phyloP scores from a whole-genome alignment of 2,329 filamentous ascomycete species.

The Raffaelea albimanens region DNA sequence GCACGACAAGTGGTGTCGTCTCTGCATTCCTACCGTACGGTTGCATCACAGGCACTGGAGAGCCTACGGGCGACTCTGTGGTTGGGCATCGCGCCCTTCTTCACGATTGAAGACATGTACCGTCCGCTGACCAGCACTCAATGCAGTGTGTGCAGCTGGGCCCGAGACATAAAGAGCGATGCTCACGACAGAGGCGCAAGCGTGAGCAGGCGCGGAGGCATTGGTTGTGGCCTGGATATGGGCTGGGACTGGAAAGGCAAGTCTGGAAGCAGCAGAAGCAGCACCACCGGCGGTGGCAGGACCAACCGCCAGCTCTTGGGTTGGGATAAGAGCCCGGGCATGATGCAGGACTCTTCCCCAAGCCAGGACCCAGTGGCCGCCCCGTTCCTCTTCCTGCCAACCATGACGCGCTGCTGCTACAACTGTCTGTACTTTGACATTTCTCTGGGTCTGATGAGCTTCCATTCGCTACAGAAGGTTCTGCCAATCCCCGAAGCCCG shows the following conservation, averaged over 20 bases:
- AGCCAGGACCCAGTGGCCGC: background rate
- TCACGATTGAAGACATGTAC: conserved; percentile 3
- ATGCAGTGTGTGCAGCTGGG: conserved; percentile 6
- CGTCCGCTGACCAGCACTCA: conserved; percentile 3
- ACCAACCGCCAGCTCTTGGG: too few relatives aligned
- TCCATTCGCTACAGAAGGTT: too few relatives aligned
- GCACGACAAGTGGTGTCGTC: background rate
- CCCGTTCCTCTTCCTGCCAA: conserved; percentile 5
- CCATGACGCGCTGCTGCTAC: conserved; percentile 7
- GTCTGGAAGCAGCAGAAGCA: too few relatives aligned
- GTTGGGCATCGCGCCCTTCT: conserved; percentile 1
- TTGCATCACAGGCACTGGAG: background rate
- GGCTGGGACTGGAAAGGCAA: too few relatives aligned
- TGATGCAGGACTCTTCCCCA: too few relatives aligned
- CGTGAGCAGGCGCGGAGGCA: too few relatives aligned
- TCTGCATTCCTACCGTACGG: background rate
- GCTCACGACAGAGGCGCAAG: too few relatives aligned
- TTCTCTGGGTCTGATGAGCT: too few relatives aligned
- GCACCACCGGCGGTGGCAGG: too few relatives aligned
- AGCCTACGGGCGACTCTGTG: conserved; percentile 4
- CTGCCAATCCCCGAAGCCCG: background rate
- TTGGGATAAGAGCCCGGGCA: too few relatives aligned
- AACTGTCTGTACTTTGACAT: conserved; percentile 1
- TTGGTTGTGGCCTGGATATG: too few relatives aligned
- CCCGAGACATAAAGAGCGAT: too few relatives aligned